Base-by-base conservation (phyloP, 2,329 filamentous ascomycete genomes). In the Neodidymelliopsis sp. region DNA sequence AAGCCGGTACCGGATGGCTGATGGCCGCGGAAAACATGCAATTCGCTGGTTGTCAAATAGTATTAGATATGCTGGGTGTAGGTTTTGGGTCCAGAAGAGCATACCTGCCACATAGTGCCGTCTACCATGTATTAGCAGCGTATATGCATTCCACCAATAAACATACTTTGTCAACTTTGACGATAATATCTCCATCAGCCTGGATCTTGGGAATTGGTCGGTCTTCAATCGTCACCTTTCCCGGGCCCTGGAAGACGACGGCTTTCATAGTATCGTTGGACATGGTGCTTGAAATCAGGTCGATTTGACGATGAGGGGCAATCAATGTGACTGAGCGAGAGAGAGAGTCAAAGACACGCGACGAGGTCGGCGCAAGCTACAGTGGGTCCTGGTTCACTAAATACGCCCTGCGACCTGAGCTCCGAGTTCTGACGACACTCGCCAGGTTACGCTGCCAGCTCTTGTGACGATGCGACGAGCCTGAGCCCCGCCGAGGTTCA, bases 81-180 rank as follows among this genome's bases (percentile, higher is more conserved):
- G 4, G 8, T 15, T 7, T 2, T 7, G 15, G n/a, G n/a, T 23
- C n/a, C 4, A 12, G 18, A 8, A 18, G 7, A 50, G 23, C 22
- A 77, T 76, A 92, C 90, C 89, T 93, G 69, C 92, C 92, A 70
- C 92, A 97, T 23, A 97, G 81, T 12, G 90, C 92, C 19, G 91
- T 89, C 62, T 72, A 24, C 4, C 11, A 35, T 19, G 8, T 3
- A 34, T 65, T 28, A 65, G 62, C 34, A 29, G 11, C 19, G 19
- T 3, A 12, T 4, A 16, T 22, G 6, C 11, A 18, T 6, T 10
- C 22, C 23, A 8, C 18, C 4, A 31, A 15, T 6, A 4, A 27
- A 27, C 31, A 19, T 53, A 69, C 69, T 58, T 89, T 89, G 52
- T 84, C 81, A 15, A 96, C 90, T 71, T 90, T 92, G 66, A 96